Evolutionary conservation across 176 grass and related monocot species (phyloP).

Genomic region (Musa acuminata): DNA sequence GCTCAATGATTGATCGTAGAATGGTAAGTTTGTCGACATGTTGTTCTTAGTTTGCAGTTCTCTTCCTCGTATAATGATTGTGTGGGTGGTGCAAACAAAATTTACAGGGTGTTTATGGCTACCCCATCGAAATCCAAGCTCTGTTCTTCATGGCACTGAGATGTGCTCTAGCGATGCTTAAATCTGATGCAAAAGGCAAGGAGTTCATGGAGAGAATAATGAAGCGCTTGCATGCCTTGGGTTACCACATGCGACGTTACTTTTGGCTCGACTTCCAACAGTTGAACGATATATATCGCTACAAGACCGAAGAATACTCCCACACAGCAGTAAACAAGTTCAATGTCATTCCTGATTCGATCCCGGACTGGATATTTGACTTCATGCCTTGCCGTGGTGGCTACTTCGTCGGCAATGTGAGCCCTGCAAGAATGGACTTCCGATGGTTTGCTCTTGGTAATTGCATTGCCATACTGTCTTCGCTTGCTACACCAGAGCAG

Average conservation of each 20-base stretch:
- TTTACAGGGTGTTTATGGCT: slow-evolving; percentile 81
- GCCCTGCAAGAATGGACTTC: slow-evolving; percentile 91
- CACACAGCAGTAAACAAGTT: slow-evolving; percentile 97
- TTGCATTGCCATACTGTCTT: slow-evolving; percentile 83
- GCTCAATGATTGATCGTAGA: slow-evolving; percentile 92
- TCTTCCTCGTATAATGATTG: not conserved
- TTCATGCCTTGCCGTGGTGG: slow-evolving; percentile 83
- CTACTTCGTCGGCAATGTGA: slow-evolving; percentile 92
- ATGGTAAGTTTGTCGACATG: slow-evolving; percentile 48
- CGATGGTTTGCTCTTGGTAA: slow-evolving; percentile 94
- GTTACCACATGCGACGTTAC: slow-evolving; percentile 89
- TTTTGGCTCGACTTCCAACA: slow-evolving; percentile 91
- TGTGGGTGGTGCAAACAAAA: not conserved
- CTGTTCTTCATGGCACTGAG: slow-evolving; percentile 92
- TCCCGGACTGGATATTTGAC: slow-evolving; percentile 93
- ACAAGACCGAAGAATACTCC: slow-evolving; percentile 92
- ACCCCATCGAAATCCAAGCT: slow-evolving; percentile 92
- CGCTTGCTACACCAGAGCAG: slow-evolving; percentile 86
- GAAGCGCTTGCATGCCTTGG: slow-evolving; percentile 64
- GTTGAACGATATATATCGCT: slow-evolving; percentile 89
- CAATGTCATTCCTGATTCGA: slow-evolving; percentile 93
- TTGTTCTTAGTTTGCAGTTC: too few species aligned
- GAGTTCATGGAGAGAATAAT: slow-evolving; percentile 83
- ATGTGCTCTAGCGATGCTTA: slow-evolving; percentile 69
- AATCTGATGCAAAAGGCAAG: slow-evolving; percentile 69